Conservation (phyloP, 2,329 filamentous ascomycete genomes). For the Colletotrichum eremochloae region DNA sequence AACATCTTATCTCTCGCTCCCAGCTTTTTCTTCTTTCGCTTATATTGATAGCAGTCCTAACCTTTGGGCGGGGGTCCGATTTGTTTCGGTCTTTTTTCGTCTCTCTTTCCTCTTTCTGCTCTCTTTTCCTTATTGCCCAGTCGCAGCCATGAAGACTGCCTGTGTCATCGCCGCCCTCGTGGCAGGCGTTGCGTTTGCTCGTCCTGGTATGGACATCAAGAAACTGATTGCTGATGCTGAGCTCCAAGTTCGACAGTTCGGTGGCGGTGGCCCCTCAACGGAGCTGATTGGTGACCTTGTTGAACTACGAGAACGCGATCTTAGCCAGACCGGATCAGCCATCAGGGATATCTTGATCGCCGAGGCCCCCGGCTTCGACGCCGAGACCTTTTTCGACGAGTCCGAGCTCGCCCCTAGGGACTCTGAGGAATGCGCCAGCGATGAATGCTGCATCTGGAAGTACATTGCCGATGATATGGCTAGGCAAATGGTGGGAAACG, state of each 20-base stretch:
- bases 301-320: conserved; percentile 47
- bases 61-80: conserved; percentile 30
- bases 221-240: conserved; percentile 42
- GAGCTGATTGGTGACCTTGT: conserved; percentile 56
- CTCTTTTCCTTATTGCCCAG: not conserved
- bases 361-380: conserved; percentile 46
- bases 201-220: conserved; percentile 48
- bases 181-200: conserved; percentile 34
- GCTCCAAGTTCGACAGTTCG: conserved; percentile 34
- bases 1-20: conserved; percentile 35
- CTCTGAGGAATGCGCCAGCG: conserved; percentile 50
- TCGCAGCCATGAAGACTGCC: conserved; percentile 35
- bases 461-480: conserved; percentile 57
- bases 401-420: conserved; percentile 43
- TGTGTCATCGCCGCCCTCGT: conserved; percentile 24
- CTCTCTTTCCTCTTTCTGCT: not conserved
- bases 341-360: conserved; percentile 56
- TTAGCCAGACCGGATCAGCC: conserved; percentile 51
- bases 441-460: conserved; percentile 62
- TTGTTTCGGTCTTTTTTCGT: conserved; percentile 30
- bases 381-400: conserved; percentile 26
- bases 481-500: conserved; percentile 52
- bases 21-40: conserved; percentile 35
- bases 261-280: conserved; percentile 40
- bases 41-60: conserved; percentile 23